Evolutionary conservation across 1,284 basidiomycete genomes (phyloP), one percentile per base, ranked within the genome.

Genomic region (Ustanciosporium gigantosporum): DNA sequence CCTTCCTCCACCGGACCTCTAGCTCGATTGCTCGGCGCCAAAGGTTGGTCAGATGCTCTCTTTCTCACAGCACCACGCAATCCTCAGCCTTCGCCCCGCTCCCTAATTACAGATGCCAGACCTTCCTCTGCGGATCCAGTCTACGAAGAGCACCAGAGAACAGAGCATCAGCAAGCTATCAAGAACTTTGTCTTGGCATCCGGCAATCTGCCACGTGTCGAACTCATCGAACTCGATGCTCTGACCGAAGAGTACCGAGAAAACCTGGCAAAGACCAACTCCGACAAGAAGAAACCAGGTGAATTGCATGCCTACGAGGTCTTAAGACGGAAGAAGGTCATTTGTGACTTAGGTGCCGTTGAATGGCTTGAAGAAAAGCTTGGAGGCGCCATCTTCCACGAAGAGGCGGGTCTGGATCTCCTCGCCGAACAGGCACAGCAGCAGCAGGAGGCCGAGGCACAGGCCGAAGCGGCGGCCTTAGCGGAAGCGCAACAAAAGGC

Each of bases 341-440:
- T 77, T 15, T 55, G 67, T 47, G 75, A 77, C 42, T 41, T 77
- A n/a, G 75, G 75, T n/a, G 75, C 75, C 4, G 52, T 77, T 7
- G 75, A 77, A 48, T 76, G 75, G 75, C 66, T 77, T 21, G 75
- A 77, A 49, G 74, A 74, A 41, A 75, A 74, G 56, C 59, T 77
- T 1, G 74, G 75, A 11, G 75, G 75, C 14, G 65, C 70, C 22
- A 53, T 66, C 38, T 68, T 69, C 43, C 75, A 77, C 43, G 48
- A 66, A 35, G 43, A 67, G 34, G 60, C 45, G 8, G 48, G 34
- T 7, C 13, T 56, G 14, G 47, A 55, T 17, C n/a, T n/a, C n/a
- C n/a, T 38, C 15, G 38, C 34, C 21, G 34, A 47, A 21, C 23
- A 56, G 37, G 38, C 45, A 19, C 39, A 45, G 31, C 35, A 43